Percentiles rank a stretch among this genome's conserved stretches.
phyloP scores from a whole-genome alignment of 495 filamentous ascomycete genomes.

The Neurospora africana region DNA sequence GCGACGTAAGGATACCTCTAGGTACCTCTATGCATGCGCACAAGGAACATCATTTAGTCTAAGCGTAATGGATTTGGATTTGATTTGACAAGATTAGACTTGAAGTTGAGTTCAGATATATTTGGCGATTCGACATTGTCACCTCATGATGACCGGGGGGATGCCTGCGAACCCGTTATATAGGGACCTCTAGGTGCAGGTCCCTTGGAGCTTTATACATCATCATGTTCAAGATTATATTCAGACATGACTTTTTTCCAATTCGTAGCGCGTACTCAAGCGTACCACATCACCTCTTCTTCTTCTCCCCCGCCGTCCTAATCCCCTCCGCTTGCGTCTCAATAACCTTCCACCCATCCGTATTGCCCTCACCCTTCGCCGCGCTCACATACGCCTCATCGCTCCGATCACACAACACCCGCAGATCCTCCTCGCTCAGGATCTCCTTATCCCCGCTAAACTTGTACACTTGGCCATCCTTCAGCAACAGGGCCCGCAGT shows the following conservation, averaged over 20 bases:
- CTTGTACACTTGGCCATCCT: constrained; percentile 54
- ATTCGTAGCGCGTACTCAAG: neutral
- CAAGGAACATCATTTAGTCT: neutral
- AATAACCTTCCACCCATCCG: constrained; percentile 54
- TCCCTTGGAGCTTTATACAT: neutral
- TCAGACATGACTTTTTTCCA: neutral
- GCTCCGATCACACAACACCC: constrained; percentile 70
- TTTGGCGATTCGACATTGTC: neutral
- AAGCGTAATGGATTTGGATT: neutral
- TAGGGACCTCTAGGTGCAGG: neutral
- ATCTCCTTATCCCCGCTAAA: constrained; percentile 49
- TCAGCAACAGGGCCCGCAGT: constrained; percentile 47
- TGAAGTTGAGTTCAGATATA: neutral
- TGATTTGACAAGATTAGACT: neutral
- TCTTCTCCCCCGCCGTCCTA: constrained; percentile 17
- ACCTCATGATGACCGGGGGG: neutral
- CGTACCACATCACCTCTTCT: neutral
- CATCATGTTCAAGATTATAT: neutral
- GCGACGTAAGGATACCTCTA: neutral
- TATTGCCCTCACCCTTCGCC: constrained; percentile 58
- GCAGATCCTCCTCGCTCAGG: constrained; percentile 66
- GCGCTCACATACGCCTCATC: constrained; percentile 75
- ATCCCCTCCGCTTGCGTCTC: constrained; percentile 47
- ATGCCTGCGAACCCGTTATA: neutral
- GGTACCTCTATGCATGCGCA: no score